Base-by-base conservation (phyloP, 2,329 filamentous ascomycete genomes). In the Cladophialophora exuberans region DNA sequence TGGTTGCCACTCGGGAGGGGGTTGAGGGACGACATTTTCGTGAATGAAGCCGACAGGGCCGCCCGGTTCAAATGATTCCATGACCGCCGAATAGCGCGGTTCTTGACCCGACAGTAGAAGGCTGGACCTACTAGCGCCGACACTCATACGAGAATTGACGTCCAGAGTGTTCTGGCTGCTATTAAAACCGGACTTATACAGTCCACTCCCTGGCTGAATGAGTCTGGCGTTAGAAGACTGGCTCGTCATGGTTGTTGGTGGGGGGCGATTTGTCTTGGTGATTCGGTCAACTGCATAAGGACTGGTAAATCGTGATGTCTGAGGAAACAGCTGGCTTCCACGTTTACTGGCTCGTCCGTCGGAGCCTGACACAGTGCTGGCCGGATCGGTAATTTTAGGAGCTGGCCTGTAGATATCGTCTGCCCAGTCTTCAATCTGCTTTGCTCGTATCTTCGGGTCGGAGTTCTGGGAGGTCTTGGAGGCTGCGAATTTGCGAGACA, bases 371-470 rank as follows among this genome's bases (percentile, higher is more conserved):
- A 84, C 81, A 45, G 83, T 86, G 66, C 83, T 87, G 55, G 83
- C 82, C 36, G 87, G 76, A 65, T 96, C 94, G 3, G 87, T 83
- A 61, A 97, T 79, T 62, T 91, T 88, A 51, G 88, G 86, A 20
- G 91, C 90, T 3, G 93, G 89, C 38, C 91, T 88, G 72, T 99
- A 97, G 65, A 99, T 99, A 68, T 99, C 94, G 62, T 97, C 90
- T 11, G 87, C 88, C 94, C 94, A 99, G 66, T 97, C 93, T 72
- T 99, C 94, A 62, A 99, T 99, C 74, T 97, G 91, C 64, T 88
- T 85, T 64, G 92, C 88, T 56, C 94, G 86, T 74, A 92, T 88
- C 70, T 93, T 91, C 62, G 86, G 84, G 70, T 94, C 84, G 4
- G 86, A 85, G 13, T 84, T 85, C 71, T 96, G 87, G 2, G 90